Evolutionary conservation across 371 early-diverging fungal species (phyloP).

Genomic region (Batkoa obscura): DNA sequence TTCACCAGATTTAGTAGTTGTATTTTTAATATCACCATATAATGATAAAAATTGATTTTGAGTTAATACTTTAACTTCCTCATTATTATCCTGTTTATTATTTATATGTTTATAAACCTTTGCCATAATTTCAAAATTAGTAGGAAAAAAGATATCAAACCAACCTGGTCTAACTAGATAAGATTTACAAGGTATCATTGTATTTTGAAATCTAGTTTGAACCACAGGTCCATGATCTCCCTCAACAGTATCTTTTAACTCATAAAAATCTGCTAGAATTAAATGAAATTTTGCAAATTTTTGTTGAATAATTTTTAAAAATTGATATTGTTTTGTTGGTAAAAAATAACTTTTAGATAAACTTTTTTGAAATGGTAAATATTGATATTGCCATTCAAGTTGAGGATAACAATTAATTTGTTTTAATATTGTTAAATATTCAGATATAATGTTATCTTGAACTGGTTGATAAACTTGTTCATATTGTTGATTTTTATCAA

Average conservation of each 20-base stretch:
- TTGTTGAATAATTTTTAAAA: conserved; percentile 48
- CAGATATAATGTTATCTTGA: conserved; percentile 46
- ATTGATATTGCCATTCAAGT: no score
- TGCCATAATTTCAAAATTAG: conserved; percentile 70
- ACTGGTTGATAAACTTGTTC: conserved; percentile 67
- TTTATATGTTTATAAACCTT: conserved; percentile 53
- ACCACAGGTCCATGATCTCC: conserved; percentile 85
- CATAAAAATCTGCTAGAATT: conserved; percentile 72
- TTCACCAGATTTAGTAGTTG: conserved; percentile 67
- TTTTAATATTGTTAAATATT: conserved; percentile 42
- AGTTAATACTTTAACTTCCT: conserved; percentile 37
- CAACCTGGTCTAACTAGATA: conserved; percentile 93
- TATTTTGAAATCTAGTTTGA: conserved; percentile 70
- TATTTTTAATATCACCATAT: conserved; percentile 56
- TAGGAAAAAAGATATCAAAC: conserved; percentile 97
- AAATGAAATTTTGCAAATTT: conserved; percentile 80
- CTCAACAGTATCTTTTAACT: conserved; percentile 56
- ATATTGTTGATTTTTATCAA: conserved; percentile 62
- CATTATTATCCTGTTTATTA: conserved; percentile 20
- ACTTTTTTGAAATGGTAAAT: conserved; percentile 74
- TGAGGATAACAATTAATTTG: no score
- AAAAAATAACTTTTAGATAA: conserved; percentile 69
- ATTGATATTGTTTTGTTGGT: conserved; percentile 66
- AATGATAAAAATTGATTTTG: conserved; percentile 61
- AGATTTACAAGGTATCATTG: conserved; percentile 85